Base-by-base conservation (phyloP, 2,329 filamentous ascomycete genomes). In the Tolypocladium ophioglossoides region DNA sequence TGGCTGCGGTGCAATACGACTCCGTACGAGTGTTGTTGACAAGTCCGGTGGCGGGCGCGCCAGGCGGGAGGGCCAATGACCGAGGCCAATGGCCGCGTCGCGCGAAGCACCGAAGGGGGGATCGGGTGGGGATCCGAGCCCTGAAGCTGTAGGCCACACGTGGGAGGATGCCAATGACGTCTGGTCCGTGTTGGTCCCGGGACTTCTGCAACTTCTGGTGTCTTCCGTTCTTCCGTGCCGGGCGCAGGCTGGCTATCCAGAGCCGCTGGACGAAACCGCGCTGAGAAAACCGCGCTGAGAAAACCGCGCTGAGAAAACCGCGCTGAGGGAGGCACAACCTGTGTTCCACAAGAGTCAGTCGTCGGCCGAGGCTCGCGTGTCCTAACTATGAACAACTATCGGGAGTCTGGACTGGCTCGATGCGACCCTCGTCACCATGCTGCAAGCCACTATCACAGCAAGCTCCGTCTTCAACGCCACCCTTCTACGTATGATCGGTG, bases 21-120 rank as follows among this genome's bases (percentile, higher is more conserved):
- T n/a, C n/a, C n/a, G n/a, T n/a, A n/a, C n/a, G n/a, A n/a, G n/a
- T n/a, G 38, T 11, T 8, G 39, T 34, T 30, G 54, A 39, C 41
- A 32, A 52, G 50, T 49, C 32, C 16, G 38, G 50, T 32, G 50
- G 38, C 50, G 27, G 58, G 48, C 34, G 49, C 34, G 51, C 50
- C 55, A 38, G 54, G 48, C 54, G 27, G 48, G 18, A 37, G 18
- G 20, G 24, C 48, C 41, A 61, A 63, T 60, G 55, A 62, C 62
- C 61, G 62, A 59, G 47, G 54, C 63, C 59, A 59, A 57, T 58
- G 56, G 59, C 64, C 59, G 62, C 64, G 59, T 57, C 53, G 53
- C 50, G 55, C 59, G 55, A 58, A 61, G 57, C 55, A 62, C 49
- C 56, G 56, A 60, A 58, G 53, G 53, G 53, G 52, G 55, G 61